Percentiles rank a stretch among this genome's conserved stretches.
Evolutionary conservation across 352 stramenopile species (phyloP).

Genomic region (Phytophthora syringae): DNA sequence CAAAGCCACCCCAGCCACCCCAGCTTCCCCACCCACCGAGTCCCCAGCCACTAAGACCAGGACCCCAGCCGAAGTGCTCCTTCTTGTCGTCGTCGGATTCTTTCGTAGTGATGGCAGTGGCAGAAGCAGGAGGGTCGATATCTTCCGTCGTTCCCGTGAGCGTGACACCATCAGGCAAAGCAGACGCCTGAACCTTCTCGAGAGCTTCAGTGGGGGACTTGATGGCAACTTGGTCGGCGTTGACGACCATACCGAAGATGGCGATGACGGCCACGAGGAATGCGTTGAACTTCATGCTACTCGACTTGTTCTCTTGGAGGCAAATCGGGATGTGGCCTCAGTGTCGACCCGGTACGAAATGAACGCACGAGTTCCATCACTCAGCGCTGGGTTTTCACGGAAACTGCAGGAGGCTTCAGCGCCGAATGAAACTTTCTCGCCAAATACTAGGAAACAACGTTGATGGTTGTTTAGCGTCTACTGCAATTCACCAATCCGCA

Average conservation of each 20-base stretch:
- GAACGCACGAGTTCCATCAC: no score
- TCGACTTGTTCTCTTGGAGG: no score
- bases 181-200: not conserved
- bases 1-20: constrained; percentile 53
- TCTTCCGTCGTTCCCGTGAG: constrained; percentile 7
- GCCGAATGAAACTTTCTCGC: no score
- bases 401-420: no score
- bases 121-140: not conserved
- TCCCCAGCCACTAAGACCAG: constrained; percentile 7
- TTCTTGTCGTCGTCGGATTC: constrained; percentile 1
- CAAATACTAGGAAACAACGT: no score
- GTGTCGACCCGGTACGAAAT: no score
- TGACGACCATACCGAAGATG: constrained; percentile 3
- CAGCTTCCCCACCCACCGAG: constrained; percentile 8
- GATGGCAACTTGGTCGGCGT: constrained; percentile 5
- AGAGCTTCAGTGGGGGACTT: constrained; percentile 20
- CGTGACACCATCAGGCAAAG: constrained; percentile 11
- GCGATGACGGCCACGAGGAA: constrained; percentile 22
- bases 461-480: no score
- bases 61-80: not conserved
- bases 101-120: not conserved
- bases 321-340: no score
- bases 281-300: constrained; percentile 20
- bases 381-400: no score
- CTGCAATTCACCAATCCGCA: constrained; percentile 2